Percentiles rank a stretch among this genome's conserved stretches.
Conservation (phyloP, 2,329 filamentous ascomycete genomes). For the Orbilia quercus region DNA sequence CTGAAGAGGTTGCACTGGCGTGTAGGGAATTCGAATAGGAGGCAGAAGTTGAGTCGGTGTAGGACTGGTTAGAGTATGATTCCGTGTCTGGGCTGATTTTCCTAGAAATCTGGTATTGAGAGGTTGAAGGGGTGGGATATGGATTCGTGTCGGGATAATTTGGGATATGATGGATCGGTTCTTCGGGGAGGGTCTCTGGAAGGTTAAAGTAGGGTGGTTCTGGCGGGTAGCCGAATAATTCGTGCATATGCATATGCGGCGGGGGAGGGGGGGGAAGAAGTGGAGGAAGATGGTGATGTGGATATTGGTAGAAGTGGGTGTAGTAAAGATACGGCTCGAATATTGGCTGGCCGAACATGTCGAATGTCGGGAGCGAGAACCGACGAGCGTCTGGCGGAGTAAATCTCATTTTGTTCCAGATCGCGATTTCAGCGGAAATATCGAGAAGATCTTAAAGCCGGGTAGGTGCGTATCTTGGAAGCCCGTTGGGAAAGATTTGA, state of each 20-base stretch:
- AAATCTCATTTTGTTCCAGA: constrained; percentile 21
- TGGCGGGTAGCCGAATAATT: constrained; percentile 16
- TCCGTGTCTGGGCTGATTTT: constrained; percentile 13
- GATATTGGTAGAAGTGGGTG: constrained; percentile 24
- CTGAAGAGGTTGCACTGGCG: neutral
- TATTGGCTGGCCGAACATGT: constrained; percentile 33
- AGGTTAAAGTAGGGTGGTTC: constrained; percentile 28
- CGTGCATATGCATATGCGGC: neutral
- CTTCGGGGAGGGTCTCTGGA: constrained; percentile 36
- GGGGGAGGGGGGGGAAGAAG: neutral
- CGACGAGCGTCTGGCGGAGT: constrained; percentile 16
- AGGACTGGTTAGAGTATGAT: neutral
- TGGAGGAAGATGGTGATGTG: neutral
- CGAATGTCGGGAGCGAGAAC: constrained; percentile 30
- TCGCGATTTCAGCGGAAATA: neutral
- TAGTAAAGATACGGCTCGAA: constrained; percentile 31
- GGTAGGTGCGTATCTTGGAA: too few species aligned
- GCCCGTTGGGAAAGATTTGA: too few species aligned
- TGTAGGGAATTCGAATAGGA: neutral
- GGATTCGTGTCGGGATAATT: constrained; percentile 13
- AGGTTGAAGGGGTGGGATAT: constrained; percentile 5
- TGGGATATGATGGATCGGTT: constrained; percentile 7
- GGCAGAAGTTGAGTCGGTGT: neutral
- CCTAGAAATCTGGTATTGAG: constrained; percentile 33
- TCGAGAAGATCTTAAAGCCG: too few species aligned